Percentiles rank a stretch among this genome's conserved stretches.
phyloP scores from a whole-genome alignment of 2,329 filamentous ascomycete genomes.

The Thyridium curvatum region DNA sequence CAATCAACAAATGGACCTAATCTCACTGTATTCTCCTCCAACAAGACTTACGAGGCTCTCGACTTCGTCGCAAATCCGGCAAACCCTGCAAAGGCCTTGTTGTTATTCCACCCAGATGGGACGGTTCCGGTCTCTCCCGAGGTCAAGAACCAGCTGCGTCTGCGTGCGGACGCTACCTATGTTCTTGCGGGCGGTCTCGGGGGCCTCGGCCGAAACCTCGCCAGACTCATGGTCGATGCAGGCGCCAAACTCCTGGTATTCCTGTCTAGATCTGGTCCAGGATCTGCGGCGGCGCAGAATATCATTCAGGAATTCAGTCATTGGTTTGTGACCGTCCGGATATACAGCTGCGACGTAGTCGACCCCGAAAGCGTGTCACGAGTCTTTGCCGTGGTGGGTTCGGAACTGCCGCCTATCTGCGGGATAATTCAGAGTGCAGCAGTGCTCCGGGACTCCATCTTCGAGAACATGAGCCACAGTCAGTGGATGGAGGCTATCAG shows the following conservation, averaged over 20 bases:
- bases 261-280: slow-evolving; percentile 40
- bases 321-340: background rate
- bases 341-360: background rate
- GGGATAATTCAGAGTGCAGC: background rate
- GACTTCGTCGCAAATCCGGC: too few relatives aligned
- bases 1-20: too few relatives aligned
- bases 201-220: slow-evolving; percentile 48
- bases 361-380: too few relatives aligned
- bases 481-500: slow-evolving; percentile 9
- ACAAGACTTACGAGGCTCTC: too few relatives aligned
- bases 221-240: slow-evolving; percentile 35
- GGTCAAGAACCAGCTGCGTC: too few relatives aligned
- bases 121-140: too few relatives aligned
- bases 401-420: too few relatives aligned
- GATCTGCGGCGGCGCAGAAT: background rate
- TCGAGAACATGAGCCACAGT: slow-evolving; percentile 9
- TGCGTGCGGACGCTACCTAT: too few relatives aligned
- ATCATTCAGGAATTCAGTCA: background rate
- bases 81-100: too few relatives aligned
- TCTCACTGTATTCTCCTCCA: too few relatives aligned
- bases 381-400: too few relatives aligned
- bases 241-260: slow-evolving; percentile 49
- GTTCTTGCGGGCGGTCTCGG: slow-evolving; percentile 52
- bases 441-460: slow-evolving; percentile 2
- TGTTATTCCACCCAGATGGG: too few relatives aligned